A percentile compares a stretch with the other conserved stretches of the same genome.
Conservation (phyloP, 306 rosid genomes). For the Vicia villosa region DNA sequence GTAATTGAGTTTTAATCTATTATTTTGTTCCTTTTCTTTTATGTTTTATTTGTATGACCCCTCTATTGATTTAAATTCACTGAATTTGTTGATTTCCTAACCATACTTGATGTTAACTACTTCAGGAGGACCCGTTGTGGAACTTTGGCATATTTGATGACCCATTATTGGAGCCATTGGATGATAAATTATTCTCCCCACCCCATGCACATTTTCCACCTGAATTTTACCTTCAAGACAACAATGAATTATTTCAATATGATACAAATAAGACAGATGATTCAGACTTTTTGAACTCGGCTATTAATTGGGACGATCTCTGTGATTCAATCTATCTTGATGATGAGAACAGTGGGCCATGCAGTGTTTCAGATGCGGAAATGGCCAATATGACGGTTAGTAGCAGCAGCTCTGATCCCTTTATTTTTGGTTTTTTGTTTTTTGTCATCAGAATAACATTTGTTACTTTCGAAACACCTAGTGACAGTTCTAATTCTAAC, state of each 20-base stretch:
- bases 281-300: slow-evolving; percentile 50
- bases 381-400: slow-evolving; percentile 52
- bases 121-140: slow-evolving; percentile 40
- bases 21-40: neutral
- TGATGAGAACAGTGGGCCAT: slow-evolving; percentile 37
- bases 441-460: slow-evolving; percentile 12
- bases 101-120: slow-evolving; percentile 28
- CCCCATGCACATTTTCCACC: slow-evolving; percentile 50
- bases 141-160: slow-evolving; percentile 37
- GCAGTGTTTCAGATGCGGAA: slow-evolving; percentile 41
- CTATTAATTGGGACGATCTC: slow-evolving; percentile 47
- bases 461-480: slow-evolving; percentile 8
- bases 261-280: slow-evolving; percentile 54
- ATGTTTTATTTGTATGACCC: neutral
- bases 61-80: slow-evolving; percentile 2
- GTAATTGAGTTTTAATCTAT: slow-evolving; percentile 22
- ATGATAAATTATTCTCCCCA: slow-evolving; percentile 65
- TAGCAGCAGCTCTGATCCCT: slow-evolving; percentile 26
- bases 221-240: slow-evolving; percentile 39
- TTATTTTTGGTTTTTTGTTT: neutral
- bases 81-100: slow-evolving; percentile 31
- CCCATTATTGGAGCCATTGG: slow-evolving; percentile 39
- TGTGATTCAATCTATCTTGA: slow-evolving; percentile 15
- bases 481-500: neutral
- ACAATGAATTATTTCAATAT: slow-evolving; percentile 40